phyloP scores from a whole-genome alignment of 257 asterid species.

The Fraxinus pennsylvanica region DNA sequence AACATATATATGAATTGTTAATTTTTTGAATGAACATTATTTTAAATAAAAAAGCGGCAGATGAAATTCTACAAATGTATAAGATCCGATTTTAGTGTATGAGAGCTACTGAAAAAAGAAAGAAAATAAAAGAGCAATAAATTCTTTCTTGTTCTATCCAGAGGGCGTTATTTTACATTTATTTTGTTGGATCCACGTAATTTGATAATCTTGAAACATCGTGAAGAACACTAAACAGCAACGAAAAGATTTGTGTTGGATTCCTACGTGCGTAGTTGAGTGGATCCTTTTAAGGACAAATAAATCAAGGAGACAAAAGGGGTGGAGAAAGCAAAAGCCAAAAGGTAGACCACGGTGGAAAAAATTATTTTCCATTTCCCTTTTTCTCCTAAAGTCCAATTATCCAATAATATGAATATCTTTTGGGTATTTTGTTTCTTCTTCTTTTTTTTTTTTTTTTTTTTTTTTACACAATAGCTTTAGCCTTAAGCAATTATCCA shows the following conservation, averaged over 20 bases:
- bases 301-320: background rate
- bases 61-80: no score
- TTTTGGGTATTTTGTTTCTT: background rate
- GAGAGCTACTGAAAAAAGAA: background rate
- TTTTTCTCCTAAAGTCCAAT: background rate
- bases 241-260: background rate
- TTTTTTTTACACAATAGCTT: background rate
- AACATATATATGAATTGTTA: no score
- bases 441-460: no score
- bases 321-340: background rate
- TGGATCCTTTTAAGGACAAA: background rate
- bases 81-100: no score
- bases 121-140: background rate
- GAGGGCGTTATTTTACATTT: background rate
- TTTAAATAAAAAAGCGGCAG: no score
- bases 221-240: no score
- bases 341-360: background rate
- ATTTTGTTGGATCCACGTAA: no score
- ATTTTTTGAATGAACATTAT: no score
- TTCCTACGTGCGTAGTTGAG: background rate
- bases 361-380: background rate
- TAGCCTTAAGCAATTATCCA: background rate
- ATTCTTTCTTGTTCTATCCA: background rate
- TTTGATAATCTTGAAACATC: no score
- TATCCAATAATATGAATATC: background rate